Conservation (phyloP, 2,329 filamentous ascomycete genomes). For the Zasmidium citrigriseum region DNA sequence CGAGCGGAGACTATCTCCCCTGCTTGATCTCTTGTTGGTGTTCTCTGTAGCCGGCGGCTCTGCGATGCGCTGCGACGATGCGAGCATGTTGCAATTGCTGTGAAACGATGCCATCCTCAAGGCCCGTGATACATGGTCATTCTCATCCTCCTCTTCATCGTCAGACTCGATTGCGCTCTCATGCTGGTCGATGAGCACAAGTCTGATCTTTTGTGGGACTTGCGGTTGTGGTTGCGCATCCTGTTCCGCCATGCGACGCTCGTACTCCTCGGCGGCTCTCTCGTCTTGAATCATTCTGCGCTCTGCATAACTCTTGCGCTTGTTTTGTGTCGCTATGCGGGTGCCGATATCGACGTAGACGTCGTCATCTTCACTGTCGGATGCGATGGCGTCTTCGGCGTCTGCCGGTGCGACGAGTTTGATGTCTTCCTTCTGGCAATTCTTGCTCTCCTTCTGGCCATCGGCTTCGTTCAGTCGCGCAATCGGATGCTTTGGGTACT, state of each 20-base stretch:
- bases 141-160: slow-evolving; percentile 4
- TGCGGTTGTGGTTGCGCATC: not conserved
- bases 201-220: not conserved
- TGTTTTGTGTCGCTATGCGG: slow-evolving; percentile 4
- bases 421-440: not conserved
- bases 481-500: not conserved
- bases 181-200: not conserved
- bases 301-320: slow-evolving; percentile 15
- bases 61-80: not conserved
- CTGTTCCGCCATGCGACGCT: not conserved
- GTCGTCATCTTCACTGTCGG: slow-evolving; percentile 22
- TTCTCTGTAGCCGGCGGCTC: not conserved
- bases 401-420: slow-evolving; percentile 5
- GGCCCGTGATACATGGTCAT: not conserved
- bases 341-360: slow-evolving; percentile 1
- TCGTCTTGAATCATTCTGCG: slow-evolving; percentile 15
- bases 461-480: not conserved
- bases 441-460: not conserved
- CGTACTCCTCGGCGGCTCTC: slow-evolving; percentile 3
- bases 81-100: not conserved
- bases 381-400: slow-evolving; percentile 11
- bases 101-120: not conserved
- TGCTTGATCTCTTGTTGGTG: not conserved
- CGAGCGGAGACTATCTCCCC: not conserved
- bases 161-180: slow-evolving; percentile 12